Evolutionary conservation across 1,284 basidiomycete genomes (phyloP).

Genomic region (Sphaerobolus stellatus): DNA sequence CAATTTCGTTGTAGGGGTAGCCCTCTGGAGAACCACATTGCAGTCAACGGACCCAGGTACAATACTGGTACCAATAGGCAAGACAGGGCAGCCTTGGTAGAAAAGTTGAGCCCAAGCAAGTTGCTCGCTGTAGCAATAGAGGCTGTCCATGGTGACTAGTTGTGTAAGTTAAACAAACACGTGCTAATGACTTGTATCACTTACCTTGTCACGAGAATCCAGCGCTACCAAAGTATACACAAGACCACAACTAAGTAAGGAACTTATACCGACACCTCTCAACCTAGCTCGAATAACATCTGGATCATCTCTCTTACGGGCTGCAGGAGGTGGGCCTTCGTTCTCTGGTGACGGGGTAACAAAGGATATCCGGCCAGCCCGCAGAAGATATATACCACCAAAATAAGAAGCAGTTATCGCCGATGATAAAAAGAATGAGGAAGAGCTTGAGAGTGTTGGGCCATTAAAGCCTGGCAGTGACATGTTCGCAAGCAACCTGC

Average conservation of each 20-base stretch:
- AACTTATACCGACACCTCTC: conserved; percentile 56
- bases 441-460: conserved; percentile 26
- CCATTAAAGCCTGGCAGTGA: no score
- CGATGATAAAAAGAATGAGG: conserved; percentile 49
- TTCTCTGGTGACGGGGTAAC: conserved; percentile 26
- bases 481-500: no score
- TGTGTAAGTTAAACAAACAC: neutral
- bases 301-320: conserved; percentile 70
- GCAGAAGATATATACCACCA: conserved; percentile 62
- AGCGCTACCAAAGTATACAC: conserved; percentile 28
- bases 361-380: conserved; percentile 53
- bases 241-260: conserved; percentile 47
- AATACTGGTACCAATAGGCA: conserved; percentile 75
- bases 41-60: conserved; percentile 84
- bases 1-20: conserved; percentile 66
- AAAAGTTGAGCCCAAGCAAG: conserved; percentile 13
- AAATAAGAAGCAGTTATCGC: conserved; percentile 56
- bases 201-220: neutral
- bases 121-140: conserved; percentile 10
- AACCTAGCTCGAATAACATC: conserved; percentile 71
- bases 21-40: conserved; percentile 49
- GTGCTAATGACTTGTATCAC: neutral
- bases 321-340: conserved; percentile 33
- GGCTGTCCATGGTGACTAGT: neutral
- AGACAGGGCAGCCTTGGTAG: conserved; percentile 38